Conservation (phyloP, 371 early-diverging fungal genomes). For the Circinella minor region DNA sequence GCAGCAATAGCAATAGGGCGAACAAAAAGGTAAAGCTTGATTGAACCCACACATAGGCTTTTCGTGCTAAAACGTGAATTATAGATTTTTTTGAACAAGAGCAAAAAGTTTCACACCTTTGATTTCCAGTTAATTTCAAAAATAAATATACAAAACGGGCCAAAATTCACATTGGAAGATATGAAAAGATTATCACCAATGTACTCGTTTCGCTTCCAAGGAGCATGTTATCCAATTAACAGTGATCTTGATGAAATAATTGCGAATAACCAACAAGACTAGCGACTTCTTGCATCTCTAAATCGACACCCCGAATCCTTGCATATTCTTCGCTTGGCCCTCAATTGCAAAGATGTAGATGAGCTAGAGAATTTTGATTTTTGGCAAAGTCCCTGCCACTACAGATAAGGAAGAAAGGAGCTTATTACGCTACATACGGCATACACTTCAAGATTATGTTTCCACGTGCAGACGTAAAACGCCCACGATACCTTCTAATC, state of each 20-base stretch:
- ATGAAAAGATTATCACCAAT: neutral
- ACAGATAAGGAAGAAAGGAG: neutral
- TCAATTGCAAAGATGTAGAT: neutral
- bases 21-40: neutral
- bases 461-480: neutral
- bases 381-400: neutral
- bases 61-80: neutral
- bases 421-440: neutral
- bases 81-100: neutral
- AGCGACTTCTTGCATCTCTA: neutral
- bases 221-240: neutral
- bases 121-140: neutral
- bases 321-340: neutral
- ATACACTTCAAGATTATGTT: neutral
- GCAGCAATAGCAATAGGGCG: neutral
- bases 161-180: no score
- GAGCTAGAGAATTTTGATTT: neutral
- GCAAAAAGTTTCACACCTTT: neutral
- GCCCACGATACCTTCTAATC: neutral
- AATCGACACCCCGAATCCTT: neutral
- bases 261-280: neutral
- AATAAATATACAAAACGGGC: no score
- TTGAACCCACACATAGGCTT: neutral
- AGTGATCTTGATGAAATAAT: neutral
- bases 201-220: neutral